Evolutionary conservation across 352 stramenopile species (phyloP).

Genomic region (Pythium apleroticum): DNA sequence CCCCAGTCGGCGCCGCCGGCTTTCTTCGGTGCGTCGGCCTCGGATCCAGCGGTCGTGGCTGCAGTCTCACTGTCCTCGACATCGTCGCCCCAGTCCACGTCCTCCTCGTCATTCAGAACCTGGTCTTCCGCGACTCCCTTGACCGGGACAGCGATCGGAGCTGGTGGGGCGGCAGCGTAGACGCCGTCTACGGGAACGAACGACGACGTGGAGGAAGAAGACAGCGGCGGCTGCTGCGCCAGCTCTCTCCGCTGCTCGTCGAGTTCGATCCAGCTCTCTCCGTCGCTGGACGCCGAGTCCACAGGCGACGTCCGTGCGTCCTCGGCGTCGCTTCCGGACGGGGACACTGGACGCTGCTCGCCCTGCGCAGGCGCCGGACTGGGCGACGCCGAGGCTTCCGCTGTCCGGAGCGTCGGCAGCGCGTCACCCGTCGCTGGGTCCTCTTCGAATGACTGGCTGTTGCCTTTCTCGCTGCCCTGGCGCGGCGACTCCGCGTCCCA

Average conservation of each 20-base stretch:
- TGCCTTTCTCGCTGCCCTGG: conserved; percentile 30
- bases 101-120: conserved; percentile 39
- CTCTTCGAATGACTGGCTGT: conserved; percentile 39
- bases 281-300: conserved; percentile 49
- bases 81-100: conserved; percentile 68
- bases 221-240: conserved; percentile 38
- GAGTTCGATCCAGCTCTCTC: conserved; percentile 68
- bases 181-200: conserved; percentile 28
- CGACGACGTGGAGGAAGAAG: conserved; percentile 45
- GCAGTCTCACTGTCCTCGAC: conserved; percentile 30
- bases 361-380: conserved; percentile 8
- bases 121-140: conserved; percentile 28
- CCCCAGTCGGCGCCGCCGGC: conserved; percentile 64
- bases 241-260: conserved; percentile 44
- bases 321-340: conserved; percentile 12
- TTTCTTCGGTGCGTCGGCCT: conserved; percentile 29
- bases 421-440: conserved; percentile 7
- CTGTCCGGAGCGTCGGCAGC: conserved; percentile 2
- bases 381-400: not conserved
- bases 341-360: conserved; percentile 7
- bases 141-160: not conserved
- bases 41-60: conserved; percentile 21
- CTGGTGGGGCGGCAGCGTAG: conserved; percentile 4
- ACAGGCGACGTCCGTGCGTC: not conserved
- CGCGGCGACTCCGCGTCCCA: conserved; percentile 66